phyloP scores from a whole-genome alignment of 164 flowering plant genomes.

The Saururus chinensis region DNA sequence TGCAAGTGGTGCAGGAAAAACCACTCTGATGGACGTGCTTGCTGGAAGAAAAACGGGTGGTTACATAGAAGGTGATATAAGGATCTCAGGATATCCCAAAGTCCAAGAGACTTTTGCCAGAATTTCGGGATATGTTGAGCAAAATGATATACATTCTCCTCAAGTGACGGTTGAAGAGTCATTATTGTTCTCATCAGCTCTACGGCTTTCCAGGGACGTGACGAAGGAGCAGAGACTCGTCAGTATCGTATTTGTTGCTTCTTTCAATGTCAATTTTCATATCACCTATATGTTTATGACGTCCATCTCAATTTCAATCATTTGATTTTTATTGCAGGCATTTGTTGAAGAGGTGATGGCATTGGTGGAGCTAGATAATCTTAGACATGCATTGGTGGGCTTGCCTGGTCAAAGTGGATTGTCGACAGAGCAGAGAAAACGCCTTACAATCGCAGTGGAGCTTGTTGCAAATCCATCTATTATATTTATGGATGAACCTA shows the following conservation, averaged over 20 bases:
- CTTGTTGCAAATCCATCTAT: conserved; percentile 97
- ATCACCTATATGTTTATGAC: too few relatives aligned
- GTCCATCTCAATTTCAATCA: not conserved
- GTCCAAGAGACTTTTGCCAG: conserved; percentile 90
- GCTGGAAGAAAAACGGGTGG: conserved; percentile 98
- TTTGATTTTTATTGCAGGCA: conserved; percentile 31
- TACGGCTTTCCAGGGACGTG: conserved; percentile 76
- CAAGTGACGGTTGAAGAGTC: conserved; percentile 87
- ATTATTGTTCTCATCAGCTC: conserved; percentile 60
- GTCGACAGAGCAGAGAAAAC: conserved; percentile 92
- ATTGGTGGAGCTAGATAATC: conserved; percentile 65
- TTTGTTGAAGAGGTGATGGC: conserved; percentile 90
- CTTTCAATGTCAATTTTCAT: too few relatives aligned
- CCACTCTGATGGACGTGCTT: conserved; percentile 95
- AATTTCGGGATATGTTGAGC: conserved; percentile 91
- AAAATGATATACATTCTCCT: conserved; percentile 91
- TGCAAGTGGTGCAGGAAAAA: conserved; percentile 96
- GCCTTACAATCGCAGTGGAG: conserved; percentile 92
- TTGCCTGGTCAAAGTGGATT: conserved; percentile 74
- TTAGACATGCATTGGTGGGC: conserved; percentile 82
- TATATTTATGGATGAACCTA: conserved; percentile 97
- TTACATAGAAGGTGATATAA: conserved; percentile 88
- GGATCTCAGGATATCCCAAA: conserved; percentile 81
- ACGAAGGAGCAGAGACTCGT: conserved; percentile 45
- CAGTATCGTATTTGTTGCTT: conserved; percentile 13